Evolutionary conservation across 176 grass and related monocot species (phyloP).

Genomic region (Hyparrhenia diplandra): DNA sequence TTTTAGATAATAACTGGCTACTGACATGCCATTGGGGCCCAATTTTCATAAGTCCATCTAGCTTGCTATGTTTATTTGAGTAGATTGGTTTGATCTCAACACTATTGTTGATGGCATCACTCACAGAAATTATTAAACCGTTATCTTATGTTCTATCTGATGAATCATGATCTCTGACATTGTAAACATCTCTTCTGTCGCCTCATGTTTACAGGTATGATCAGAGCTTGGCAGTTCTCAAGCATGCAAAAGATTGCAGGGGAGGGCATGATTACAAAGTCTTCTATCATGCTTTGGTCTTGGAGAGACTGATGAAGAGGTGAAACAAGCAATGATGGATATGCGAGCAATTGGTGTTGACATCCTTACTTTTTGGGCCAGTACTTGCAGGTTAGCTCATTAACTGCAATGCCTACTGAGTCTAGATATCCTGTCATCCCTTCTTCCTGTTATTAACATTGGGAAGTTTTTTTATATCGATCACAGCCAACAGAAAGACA

Average conservation of each 20-base stretch:
- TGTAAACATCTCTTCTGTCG: background rate
- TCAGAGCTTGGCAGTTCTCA: slow-evolving; percentile 75
- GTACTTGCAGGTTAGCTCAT: slow-evolving; percentile 74
- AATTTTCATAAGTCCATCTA: background rate
- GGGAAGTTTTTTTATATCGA: background rate
- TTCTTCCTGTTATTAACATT: background rate
- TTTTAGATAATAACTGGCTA: background rate
- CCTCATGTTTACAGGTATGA: slow-evolving; percentile 50
- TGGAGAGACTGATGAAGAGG: slow-evolving; percentile 74
- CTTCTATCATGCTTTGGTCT: slow-evolving; percentile 97
- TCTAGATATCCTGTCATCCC: background rate
- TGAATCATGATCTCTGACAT: background rate
- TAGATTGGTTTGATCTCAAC: background rate
- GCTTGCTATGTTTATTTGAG: background rate
- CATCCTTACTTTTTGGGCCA: slow-evolving; percentile 89
- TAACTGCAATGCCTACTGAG: background rate
- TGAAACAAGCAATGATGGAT: slow-evolving; percentile 73
- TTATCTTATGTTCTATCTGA: background rate
- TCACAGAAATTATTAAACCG: background rate
- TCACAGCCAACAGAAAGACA: slow-evolving; percentile 81
- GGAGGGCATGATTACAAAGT: slow-evolving; percentile 81
- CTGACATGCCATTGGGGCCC: background rate
- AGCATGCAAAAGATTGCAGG: slow-evolving; percentile 69
- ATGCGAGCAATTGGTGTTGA: slow-evolving; percentile 77
- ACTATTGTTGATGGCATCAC: background rate